Evolutionary conservation across 371 early-diverging fungal genomes (phyloP).

Genomic region (Smittium culicis): DNA sequence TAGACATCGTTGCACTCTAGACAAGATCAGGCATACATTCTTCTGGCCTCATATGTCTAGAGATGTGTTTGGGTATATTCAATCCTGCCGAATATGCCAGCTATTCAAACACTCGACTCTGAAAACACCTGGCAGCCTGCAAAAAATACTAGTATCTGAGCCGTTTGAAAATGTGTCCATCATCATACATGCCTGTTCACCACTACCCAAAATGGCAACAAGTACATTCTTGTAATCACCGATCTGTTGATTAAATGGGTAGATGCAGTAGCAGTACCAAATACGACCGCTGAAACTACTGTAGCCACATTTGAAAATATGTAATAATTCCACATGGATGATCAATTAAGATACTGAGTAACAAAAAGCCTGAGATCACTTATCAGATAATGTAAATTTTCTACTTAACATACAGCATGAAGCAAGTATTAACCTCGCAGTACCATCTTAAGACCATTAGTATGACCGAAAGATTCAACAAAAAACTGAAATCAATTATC

Average conservation of each 20-base stretch:
- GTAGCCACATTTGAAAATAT: background rate
- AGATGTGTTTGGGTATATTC: background rate
- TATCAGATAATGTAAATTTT: background rate
- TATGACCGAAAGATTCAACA: slow-evolving; percentile 5
- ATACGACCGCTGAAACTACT: background rate
- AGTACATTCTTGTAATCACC: background rate
- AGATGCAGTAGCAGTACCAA: background rate
- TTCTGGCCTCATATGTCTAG: background rate
- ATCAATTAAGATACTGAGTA: background rate
- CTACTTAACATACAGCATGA: background rate
- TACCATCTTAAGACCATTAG: background rate
- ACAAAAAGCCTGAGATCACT: background rate
- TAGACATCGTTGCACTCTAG: background rate
- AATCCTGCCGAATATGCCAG: background rate
- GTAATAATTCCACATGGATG: background rate
- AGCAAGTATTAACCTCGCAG: background rate
- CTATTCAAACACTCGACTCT: background rate
- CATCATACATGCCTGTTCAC: background rate
- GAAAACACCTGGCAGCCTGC: background rate
- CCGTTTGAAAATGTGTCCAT: background rate
- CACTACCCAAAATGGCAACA: background rate
- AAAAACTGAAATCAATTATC: background rate
- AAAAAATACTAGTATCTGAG: background rate
- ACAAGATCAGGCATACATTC: background rate
- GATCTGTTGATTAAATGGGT: background rate